These are phyloP conservation scores for Yarrowia osloensis DNA, from an alignment of 805 yeast genomes.

Conservation along the genomic window DNA sequence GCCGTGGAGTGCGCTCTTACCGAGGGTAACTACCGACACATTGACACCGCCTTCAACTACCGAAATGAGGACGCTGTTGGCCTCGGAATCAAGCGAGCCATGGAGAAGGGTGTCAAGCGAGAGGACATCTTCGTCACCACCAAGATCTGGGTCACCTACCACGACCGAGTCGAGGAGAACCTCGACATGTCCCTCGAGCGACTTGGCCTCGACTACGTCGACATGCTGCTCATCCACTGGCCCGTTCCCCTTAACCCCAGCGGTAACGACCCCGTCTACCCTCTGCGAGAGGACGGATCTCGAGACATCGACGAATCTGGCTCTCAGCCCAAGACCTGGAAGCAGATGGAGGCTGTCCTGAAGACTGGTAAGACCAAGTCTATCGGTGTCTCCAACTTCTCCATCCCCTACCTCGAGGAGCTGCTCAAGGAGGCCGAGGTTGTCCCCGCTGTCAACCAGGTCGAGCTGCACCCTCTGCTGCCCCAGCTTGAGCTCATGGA, in stretches of 20 bases:
- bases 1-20: conserved; percentile 52
- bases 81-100: conserved; percentile 49
- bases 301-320: conserved; percentile 43
- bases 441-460: conserved; percentile 71
- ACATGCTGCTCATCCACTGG: conserved; percentile 69
- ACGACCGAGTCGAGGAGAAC: conserved; percentile 49
- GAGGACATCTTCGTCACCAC: conserved; percentile 62
- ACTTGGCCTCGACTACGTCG: conserved; percentile 62
- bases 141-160: conserved; percentile 54
- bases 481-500: conserved; percentile 63
- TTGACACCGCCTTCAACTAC: conserved; percentile 74
- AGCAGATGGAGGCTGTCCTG: conserved; percentile 60
- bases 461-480: conserved; percentile 72
- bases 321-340: conserved; percentile 57
- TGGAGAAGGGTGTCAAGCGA: conserved; percentile 49
- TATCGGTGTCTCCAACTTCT: conserved; percentile 77
- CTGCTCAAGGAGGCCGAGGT: conserved; percentile 52
- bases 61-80: conserved; percentile 71
- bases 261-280: conserved; percentile 38
- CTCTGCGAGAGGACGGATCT: conserved; percentile 46
- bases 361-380: conserved; percentile 51
- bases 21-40: conserved; percentile 66
- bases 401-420: conserved; percentile 53
- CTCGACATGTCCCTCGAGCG: conserved; percentile 53
- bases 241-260: conserved; percentile 48